Base-by-base conservation (phyloP, 2,329 filamentous ascomycete genomes). In the Penicillium sp. region DNA sequence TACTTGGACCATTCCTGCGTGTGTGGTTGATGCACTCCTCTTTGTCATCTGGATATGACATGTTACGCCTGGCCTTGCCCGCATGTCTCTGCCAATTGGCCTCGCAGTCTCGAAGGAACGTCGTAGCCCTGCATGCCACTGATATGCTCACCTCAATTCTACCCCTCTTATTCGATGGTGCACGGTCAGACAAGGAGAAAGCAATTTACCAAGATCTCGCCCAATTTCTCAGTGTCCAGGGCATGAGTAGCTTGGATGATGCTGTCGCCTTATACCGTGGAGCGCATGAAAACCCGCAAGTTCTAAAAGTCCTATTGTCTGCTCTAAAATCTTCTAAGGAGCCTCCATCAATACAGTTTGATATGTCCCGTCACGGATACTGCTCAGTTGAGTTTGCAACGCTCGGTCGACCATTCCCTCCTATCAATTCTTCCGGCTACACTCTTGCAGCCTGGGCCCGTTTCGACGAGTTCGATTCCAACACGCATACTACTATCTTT, bases 401-500 rank as follows among this genome's bases (percentile, higher is more conserved):
- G n/a, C 80, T 99, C 27, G 91, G 91, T 6, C 87, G 90, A 33
- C 77, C 86, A 2, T 99, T 99, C 68, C 95, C 94, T 12, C 92
- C 94, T 1, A 82, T 85, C 54, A 86, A 87, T 19, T 85, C 87
- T n/a, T 75, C 78, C 33, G 95, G 94, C 21, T 99, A 97, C 76
- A 96, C 92, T 0, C 89, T 99, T 60, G 85, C 90, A 46, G 85
- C 91, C 0, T 99, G 94, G 94, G 84, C 96, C 50, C 86, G 89
- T 21, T 85, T 99, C 59, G 93, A 97, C 72, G 81, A 86, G 41
- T 97, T 94, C 73, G 95, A 99, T 72, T 79, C 85, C 6, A 84
- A 85, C 46, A 87, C 89, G 17, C 94, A 99, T 73, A 99, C 94
- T 0, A 99, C 94, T 0, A 84, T 99, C 15, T 99, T 99, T 73